Percentiles rank a stretch among this genome's conserved stretches.
phyloP scores from a whole-genome alignment of 202 grass and related monocot genomes.

The Dendrocalamus latiflorus region DNA sequence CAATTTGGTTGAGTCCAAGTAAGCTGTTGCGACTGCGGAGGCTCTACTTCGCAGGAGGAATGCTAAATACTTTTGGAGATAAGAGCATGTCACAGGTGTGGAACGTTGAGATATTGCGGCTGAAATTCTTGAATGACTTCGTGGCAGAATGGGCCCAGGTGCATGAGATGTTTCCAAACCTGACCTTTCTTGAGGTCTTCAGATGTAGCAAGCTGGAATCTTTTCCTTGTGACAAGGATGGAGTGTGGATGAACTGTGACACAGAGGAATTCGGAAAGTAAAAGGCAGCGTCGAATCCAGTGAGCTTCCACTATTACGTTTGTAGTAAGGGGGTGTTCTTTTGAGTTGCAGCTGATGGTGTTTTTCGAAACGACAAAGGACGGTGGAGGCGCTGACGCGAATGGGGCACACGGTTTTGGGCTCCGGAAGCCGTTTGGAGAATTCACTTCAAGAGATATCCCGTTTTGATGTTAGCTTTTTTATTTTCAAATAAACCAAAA shows the following conservation, averaged over 20 bases:
- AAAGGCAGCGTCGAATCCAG: neutral
- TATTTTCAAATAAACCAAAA: too few relatives aligned
- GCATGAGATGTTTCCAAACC: conserved; percentile 25
- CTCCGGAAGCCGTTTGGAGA: too few relatives aligned
- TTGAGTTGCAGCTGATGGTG: too few relatives aligned
- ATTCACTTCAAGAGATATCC: too few relatives aligned
- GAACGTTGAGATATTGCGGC: conserved; percentile 43
- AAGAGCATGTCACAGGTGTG: conserved; percentile 4
- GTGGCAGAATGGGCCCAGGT: conserved; percentile 38
- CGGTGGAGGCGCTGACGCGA: too few relatives aligned
- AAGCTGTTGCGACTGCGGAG: conserved; percentile 34
- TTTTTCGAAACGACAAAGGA: too few relatives aligned
- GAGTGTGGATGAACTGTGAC: conserved; percentile 40
- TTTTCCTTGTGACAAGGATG: conserved; percentile 43
- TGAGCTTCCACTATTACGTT: conserved; percentile 8
- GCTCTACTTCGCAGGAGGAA: conserved; percentile 65
- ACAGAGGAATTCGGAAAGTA: neutral
- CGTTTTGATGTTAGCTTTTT: too few relatives aligned
- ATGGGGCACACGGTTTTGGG: too few relatives aligned
- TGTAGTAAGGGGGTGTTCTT: too few relatives aligned
- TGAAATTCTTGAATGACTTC: conserved; percentile 55
- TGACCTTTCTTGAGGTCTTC: conserved; percentile 35
- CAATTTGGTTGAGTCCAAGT: conserved; percentile 33
- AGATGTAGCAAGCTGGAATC: conserved; percentile 26
- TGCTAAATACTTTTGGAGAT: conserved; percentile 26